Base-by-base conservation (phyloP, 1,139 yeast species). In the Meyerozyma smithsonii region DNA sequence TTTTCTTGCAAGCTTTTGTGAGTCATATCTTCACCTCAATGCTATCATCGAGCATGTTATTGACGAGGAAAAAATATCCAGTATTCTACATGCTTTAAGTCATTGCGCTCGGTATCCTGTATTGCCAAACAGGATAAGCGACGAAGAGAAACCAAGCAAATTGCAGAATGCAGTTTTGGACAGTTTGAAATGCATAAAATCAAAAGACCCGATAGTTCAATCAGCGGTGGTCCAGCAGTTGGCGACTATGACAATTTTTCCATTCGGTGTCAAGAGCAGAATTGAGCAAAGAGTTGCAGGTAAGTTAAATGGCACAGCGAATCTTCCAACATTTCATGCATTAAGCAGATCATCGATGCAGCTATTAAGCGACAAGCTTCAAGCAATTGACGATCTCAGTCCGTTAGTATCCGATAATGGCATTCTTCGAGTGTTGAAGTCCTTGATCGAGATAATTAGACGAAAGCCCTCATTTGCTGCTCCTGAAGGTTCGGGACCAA, bases 91-190 rank as follows among this genome's bases (percentile, higher is more conserved):
- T 16, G 61, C 74, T 8, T 70, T 84, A 46, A 79, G 77, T 49
- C 69, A 79, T 21, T 77, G 86, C 42, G 77, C 83, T 1, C 65
- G 84, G 41, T 84, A 81, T 54, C 92, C 94, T 0, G 69, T 83
- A 10, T 61, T 84, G 19, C 80, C 84, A 5, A 72, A 66, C 14
- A 64, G 62, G 40, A 50, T 45, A 25, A 57, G 59, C 2, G 50
- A 56, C 7, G 89, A 83, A 52, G 62, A 64, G 26, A 45, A 45
- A 5, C 81, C 83, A 3, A 76, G 88, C 0, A 61, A 64, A 14
- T 59, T 84, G 26, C 92, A 84, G 51, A 47, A 52, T 1, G 59
- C 77, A 0, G 75, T 83, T 0, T 53, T 82, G 19, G 61, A 62
- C 1, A 74, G 74, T 36, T 50, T 82, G 28, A 47, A 54, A 2